Evolutionary conservation across 148 eudicot species (phyloP).

Genomic region (Fagopyrum homotropicum): DNA sequence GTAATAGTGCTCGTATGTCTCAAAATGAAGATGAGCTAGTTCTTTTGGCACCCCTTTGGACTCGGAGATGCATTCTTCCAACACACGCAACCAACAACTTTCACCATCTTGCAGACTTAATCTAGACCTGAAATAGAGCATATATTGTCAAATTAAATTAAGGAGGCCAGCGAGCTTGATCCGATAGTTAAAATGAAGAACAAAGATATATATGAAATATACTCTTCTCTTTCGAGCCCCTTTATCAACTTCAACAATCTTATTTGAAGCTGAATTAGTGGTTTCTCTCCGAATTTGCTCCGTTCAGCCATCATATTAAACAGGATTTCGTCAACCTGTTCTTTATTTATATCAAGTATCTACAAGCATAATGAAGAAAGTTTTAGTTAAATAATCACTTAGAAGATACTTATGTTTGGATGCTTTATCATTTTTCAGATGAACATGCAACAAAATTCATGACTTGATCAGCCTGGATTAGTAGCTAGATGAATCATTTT

Average conservation of each 20-base stretch:
- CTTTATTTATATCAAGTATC: conserved; percentile 57
- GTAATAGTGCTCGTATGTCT: conserved; percentile 48
- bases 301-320: conserved; percentile 52
- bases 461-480: not conserved
- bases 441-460: not conserved
- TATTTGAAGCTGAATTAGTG: conserved; percentile 46
- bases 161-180: not conserved
- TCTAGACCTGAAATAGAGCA: conserved; percentile 24
- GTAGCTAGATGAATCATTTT: not conserved
- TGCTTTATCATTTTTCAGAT: not conserved
- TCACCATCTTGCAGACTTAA: conserved; percentile 30
- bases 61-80: conserved; percentile 39
- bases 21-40: conserved; percentile 37
- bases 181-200: not conserved
- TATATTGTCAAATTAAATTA: conserved; percentile 7
- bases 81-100: conserved; percentile 41
- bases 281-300: conserved; percentile 45
- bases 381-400: not conserved
- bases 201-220: conserved; percentile 11
- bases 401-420: too few relatives aligned
- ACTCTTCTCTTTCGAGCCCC: conserved; percentile 40
- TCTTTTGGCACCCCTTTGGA: conserved; percentile 31
- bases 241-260: conserved; percentile 40
- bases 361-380: conserved; percentile 14
- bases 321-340: conserved; percentile 53